phyloP scores from a whole-genome alignment of 2,329 filamentous ascomycete genomes.

The Cordyceps javanica region DNA sequence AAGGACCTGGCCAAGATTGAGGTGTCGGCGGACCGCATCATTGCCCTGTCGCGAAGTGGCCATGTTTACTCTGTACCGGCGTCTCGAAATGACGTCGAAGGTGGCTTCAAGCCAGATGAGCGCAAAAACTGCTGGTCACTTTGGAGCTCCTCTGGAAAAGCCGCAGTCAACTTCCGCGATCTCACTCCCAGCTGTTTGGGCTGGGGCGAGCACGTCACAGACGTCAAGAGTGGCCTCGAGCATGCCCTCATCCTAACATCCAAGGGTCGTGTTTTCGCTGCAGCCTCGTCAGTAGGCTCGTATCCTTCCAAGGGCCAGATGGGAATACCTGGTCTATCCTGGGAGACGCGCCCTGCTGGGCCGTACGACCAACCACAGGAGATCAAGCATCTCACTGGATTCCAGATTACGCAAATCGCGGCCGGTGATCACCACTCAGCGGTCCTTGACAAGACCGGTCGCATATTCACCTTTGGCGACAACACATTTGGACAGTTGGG shows the following conservation, averaged over 20 bases:
- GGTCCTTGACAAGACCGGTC: conserved; percentile 67
- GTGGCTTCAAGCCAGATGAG: conserved; percentile 57
- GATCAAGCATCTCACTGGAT: conserved; percentile 63
- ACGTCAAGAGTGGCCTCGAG: conserved; percentile 73
- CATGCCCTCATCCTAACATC: conserved; percentile 83
- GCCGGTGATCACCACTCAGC: conserved; percentile 83
- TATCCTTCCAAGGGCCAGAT: conserved; percentile 83
- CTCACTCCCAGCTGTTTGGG: conserved; percentile 59
- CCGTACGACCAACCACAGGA: conserved; percentile 80
- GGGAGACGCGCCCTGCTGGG: conserved; percentile 68
- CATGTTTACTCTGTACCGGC: conserved; percentile 80
- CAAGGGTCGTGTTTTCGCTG: conserved; percentile 78
- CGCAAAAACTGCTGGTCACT: conserved; percentile 61
- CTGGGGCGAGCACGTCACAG: conserved; percentile 66
- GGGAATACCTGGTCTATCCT: conserved; percentile 76
- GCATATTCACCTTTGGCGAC: conserved; percentile 83
- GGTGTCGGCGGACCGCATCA: conserved; percentile 75
- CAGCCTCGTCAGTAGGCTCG: conserved; percentile 70
- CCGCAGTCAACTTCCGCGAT: conserved; percentile 61
- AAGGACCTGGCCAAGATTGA: conserved; percentile 73
- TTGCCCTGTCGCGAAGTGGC: conserved; percentile 70
- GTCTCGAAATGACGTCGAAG: conserved; percentile 62
- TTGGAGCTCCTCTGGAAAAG: conserved; percentile 41
- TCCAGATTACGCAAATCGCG: conserved; percentile 68
- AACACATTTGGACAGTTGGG: conserved; percentile 89